Evolutionary conservation across 768 basidiomycete species (phyloP).

Genomic region (Candolleomyces eurysporus): DNA sequence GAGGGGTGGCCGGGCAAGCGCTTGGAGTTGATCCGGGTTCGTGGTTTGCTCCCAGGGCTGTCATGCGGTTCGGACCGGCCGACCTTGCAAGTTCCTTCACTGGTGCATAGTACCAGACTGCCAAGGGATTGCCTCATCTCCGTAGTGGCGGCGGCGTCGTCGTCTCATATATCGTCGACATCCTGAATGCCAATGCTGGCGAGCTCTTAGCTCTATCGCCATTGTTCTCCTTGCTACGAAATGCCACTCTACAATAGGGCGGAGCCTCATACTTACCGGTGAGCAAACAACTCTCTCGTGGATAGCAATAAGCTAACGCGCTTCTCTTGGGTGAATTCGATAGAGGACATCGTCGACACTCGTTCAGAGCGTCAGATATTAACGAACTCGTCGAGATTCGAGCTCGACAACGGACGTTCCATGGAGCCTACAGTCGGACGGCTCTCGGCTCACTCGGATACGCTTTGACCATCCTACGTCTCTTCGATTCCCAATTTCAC

Average conservation of each 20-base stretch:
- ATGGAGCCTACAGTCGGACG: constrained; percentile 77
- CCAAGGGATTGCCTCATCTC: neutral
- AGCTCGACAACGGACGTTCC: constrained; percentile 78
- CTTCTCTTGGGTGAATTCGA: neutral
- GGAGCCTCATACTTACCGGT: constrained; percentile 2
- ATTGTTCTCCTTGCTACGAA: neutral
- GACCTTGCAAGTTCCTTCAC: neutral
- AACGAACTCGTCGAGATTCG: constrained; percentile 71
- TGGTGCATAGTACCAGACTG: neutral
- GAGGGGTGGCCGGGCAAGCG: too few species aligned
- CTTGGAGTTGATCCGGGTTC: too few species aligned
- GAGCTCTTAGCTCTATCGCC: neutral
- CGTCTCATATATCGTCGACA: neutral
- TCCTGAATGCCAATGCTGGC: neutral
- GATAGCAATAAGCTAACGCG: neutral
- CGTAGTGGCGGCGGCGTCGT: neutral
- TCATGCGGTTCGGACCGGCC: neutral
- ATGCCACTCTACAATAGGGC: too few species aligned
- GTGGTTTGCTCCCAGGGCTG: too few species aligned
- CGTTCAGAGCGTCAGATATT: constrained; percentile 52
- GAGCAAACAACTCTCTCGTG: neutral
- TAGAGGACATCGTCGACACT: constrained; percentile 38
- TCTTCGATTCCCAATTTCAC: constrained; percentile 78
- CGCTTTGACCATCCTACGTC: constrained; percentile 67
- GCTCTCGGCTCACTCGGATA: constrained; percentile 75